Evolutionary conservation across 768 basidiomycete genomes (phyloP).

Genomic region (Termitomyces titanicus): DNA sequence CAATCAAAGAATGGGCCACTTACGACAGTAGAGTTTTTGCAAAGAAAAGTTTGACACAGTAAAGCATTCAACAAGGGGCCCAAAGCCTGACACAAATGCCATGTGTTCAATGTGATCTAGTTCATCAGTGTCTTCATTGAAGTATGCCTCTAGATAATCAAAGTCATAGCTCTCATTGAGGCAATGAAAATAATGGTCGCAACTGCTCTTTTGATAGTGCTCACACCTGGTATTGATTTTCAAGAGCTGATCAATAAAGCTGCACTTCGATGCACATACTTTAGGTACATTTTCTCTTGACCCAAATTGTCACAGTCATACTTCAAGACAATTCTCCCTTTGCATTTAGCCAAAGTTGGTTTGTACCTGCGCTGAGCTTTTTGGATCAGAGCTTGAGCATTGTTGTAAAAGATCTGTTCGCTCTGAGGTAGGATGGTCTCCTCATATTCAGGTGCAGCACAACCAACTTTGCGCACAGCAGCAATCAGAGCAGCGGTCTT

Average conservation of each 20-base stretch:
- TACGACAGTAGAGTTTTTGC: background rate
- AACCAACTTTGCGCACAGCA: background rate
- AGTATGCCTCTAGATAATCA: slow-evolving; percentile 20
- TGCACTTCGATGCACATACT: background rate
- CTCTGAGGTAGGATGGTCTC: background rate
- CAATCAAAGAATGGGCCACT: no score
- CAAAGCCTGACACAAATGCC: slow-evolving; percentile 11
- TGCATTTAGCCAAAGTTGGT: background rate
- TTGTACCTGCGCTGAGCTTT: background rate
- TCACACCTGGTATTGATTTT: background rate
- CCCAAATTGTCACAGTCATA: background rate
- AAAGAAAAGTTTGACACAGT: background rate
- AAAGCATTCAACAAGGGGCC: slow-evolving; percentile 11
- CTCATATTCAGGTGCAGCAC: background rate
- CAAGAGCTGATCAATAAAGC: background rate
- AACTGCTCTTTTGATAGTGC: background rate
- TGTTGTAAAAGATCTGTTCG: background rate
- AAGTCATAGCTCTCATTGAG: slow-evolving; percentile 15
- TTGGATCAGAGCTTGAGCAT: background rate
- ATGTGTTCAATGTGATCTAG: slow-evolving; percentile 17
- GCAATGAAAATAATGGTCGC: slow-evolving; percentile 5
- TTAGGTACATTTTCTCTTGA: background rate
- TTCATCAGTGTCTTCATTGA: slow-evolving; percentile 17
- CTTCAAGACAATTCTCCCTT: background rate
- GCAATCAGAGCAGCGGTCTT: slow-evolving; percentile 1